Base-by-base conservation (phyloP, 805 yeast species). In the Diddensiella santjacobensis region DNA sequence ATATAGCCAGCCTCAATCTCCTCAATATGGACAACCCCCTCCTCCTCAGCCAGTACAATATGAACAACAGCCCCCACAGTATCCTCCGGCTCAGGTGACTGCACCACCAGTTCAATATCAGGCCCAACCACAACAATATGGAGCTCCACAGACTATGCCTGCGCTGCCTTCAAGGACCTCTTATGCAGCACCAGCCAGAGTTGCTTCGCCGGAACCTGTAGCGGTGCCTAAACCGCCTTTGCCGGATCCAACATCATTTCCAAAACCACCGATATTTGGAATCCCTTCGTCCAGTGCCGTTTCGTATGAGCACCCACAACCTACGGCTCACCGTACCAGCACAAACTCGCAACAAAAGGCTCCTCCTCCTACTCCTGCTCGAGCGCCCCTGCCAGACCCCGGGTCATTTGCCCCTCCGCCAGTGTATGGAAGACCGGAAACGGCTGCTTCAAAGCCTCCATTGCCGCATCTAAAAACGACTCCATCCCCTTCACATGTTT, bases 391-490 rank as follows among this genome's bases (percentile, higher is more conserved):
- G 20, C 45, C 37, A 30, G 38, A 29, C 4, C 45, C 46, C 2
- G 17, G 26, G 5, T 5, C 4, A 4, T 61, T 59, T 45, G 57
- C 63, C 2, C 62, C 64, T 8, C 64, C 58, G 4, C 57, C 58
- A 13, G 52, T 45, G 11, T 48, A 38, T 29, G 57, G 54, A 2
- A 37, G 51, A 11, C 24, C 33, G 8, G 31, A 40, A 8, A 38
- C 13, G 18, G 17, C 50, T 3, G 43, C 43, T 24, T 33, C 48
- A 11, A 26, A 37, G 5, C 40, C 41, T 8, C 47, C 48, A 6
- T n/a, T 3, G 26, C 51, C 47, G 19, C 36, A 36, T 47, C 50
- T 17, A 24, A 26, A 13, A 26, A 22, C 8, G 41, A 33, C 15
- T 40, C 47, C 38, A 39, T 36, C 13, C 22, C 44, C 15, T 15